A percentile compares a stretch with the other conserved stretches of the same genome.
These are phyloP conservation scores for Kockiozyma suomiensis DNA, from an alignment of 805 yeast genomes.

Conservation along the genomic window DNA sequence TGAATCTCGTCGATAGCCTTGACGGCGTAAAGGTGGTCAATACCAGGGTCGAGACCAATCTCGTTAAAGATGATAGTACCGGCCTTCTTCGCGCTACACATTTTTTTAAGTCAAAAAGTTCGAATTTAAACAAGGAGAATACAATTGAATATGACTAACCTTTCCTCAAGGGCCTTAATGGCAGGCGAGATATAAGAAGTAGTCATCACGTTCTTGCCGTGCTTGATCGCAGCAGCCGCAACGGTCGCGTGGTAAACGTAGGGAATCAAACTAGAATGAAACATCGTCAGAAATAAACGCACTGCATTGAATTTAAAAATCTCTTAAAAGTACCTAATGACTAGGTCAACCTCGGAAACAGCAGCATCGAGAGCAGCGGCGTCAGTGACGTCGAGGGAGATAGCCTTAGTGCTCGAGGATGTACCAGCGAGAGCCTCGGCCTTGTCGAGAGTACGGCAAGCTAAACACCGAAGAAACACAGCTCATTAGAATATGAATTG, in stretches of 20 bases:
- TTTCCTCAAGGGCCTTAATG: slow-evolving; percentile 32
- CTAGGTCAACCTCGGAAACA: slow-evolving; percentile 77
- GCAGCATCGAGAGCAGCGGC: slow-evolving; percentile 74
- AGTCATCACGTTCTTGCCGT: slow-evolving; percentile 81
- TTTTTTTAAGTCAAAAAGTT: too few relatives aligned
- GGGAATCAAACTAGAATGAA: slow-evolving; percentile 64
- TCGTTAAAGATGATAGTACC: slow-evolving; percentile 98
- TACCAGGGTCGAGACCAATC: slow-evolving; percentile 98
- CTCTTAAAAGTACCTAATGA: slow-evolving; percentile 60
- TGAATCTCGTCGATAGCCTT: slow-evolving; percentile 98
- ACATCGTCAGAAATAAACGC: background rate
- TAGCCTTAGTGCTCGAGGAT: slow-evolving; percentile 64
- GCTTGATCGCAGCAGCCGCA: slow-evolving; percentile 88
- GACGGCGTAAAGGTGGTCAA: slow-evolving; percentile 97
- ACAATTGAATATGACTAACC: background rate
- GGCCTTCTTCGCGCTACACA: slow-evolving; percentile 64
- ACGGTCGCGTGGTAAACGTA: slow-evolving; percentile 92
- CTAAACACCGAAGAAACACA: slow-evolving; percentile 42
- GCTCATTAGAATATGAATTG: background rate
- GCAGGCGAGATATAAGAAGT: slow-evolving; percentile 84
- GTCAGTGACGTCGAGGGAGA: slow-evolving; percentile 85
- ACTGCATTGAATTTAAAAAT: background rate
- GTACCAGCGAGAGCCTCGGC: slow-evolving; percentile 85
- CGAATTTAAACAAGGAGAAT: too few relatives aligned
- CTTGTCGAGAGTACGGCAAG: slow-evolving; percentile 86